Conservation (phyloP, 768 basidiomycete species). For the Terana coerulea region DNA sequence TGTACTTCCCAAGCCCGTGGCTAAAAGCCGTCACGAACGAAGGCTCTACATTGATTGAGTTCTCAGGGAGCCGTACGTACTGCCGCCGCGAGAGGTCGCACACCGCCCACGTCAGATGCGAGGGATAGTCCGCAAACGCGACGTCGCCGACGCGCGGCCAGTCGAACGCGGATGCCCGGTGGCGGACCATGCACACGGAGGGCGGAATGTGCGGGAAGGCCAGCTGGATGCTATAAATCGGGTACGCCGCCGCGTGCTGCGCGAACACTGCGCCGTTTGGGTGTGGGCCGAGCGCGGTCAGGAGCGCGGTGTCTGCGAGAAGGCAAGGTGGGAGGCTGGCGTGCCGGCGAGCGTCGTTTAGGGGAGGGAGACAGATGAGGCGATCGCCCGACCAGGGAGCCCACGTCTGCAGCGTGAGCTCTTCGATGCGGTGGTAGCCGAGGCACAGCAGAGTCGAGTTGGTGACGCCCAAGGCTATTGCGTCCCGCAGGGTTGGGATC, state of each 20-base stretch:
- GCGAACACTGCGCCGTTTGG: too few species aligned
- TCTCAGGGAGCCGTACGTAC: too few species aligned
- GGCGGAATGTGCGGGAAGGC: neutral
- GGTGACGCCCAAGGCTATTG: neutral
- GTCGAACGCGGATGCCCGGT: neutral
- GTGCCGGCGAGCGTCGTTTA: neutral
- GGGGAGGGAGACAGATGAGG: neutral
- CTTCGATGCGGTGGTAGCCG: neutral
- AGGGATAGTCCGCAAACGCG: neutral
- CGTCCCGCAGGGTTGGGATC: neutral
- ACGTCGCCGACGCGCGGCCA: conserved; percentile 1
- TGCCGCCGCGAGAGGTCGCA: conserved; percentile 2
- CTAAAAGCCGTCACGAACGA: too few species aligned
- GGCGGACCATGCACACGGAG: neutral
- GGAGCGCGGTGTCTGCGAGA: neutral
- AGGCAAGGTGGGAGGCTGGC: neutral
- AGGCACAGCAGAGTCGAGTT: neutral
- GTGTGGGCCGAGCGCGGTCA: neutral
- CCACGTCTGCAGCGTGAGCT: neutral
- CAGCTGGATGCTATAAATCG: neutral
- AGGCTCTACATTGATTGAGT: too few species aligned
- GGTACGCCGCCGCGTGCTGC: neutral
- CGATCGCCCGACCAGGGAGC: neutral
- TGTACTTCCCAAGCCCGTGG: too few species aligned
- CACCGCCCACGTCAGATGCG: neutral